Conservation (phyloP, 2,329 filamentous ascomycete species). For the Thelonectria blattea region DNA sequence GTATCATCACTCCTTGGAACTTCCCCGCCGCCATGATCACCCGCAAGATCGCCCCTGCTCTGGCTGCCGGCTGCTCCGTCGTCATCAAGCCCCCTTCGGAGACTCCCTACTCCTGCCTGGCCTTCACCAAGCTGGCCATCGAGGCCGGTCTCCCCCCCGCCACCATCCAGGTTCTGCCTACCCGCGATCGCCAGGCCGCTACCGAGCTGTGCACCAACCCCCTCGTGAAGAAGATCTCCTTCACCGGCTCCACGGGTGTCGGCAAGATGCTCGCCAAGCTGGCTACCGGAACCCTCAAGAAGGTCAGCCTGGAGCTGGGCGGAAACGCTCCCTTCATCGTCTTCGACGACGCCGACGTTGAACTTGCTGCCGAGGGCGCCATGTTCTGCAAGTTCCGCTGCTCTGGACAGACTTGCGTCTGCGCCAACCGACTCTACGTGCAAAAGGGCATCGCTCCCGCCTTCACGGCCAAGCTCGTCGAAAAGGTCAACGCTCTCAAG, state of each 20-base stretch:
- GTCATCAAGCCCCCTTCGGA: slow-evolving; percentile 75
- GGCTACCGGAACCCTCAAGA: slow-evolving; percentile 69
- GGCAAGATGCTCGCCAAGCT: slow-evolving; percentile 66
- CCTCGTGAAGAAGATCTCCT: slow-evolving; percentile 63
- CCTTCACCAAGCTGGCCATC: slow-evolving; percentile 70
- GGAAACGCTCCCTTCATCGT: slow-evolving; percentile 72
- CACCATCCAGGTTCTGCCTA: slow-evolving; percentile 39
- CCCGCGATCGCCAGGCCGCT: slow-evolving; percentile 39
- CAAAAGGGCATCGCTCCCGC: slow-evolving; percentile 40
- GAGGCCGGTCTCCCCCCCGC: slow-evolving; percentile 71
- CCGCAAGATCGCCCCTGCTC: slow-evolving; percentile 56
- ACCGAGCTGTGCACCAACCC: slow-evolving; percentile 40
- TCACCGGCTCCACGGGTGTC: slow-evolving; percentile 69
- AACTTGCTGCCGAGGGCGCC: slow-evolving; percentile 63
- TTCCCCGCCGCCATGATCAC: slow-evolving; percentile 41
- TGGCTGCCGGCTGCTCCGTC: slow-evolving; percentile 81
- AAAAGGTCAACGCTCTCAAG: slow-evolving; percentile 39
- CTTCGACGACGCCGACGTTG: slow-evolving; percentile 69
- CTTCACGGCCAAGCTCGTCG: slow-evolving; percentile 40
- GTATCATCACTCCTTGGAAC: slow-evolving; percentile 55
- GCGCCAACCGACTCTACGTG: slow-evolving; percentile 46
- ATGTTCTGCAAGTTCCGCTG: slow-evolving; percentile 49
- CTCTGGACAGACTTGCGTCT: slow-evolving; percentile 71
- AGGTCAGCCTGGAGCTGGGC: slow-evolving; percentile 71
- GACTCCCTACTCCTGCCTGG: slow-evolving; percentile 76